A percentile compares a stretch with the other conserved stretches of the same genome.
phyloP scores from a whole-genome alignment of 495 filamentous ascomycete species.

The Penicillium argentinense region DNA sequence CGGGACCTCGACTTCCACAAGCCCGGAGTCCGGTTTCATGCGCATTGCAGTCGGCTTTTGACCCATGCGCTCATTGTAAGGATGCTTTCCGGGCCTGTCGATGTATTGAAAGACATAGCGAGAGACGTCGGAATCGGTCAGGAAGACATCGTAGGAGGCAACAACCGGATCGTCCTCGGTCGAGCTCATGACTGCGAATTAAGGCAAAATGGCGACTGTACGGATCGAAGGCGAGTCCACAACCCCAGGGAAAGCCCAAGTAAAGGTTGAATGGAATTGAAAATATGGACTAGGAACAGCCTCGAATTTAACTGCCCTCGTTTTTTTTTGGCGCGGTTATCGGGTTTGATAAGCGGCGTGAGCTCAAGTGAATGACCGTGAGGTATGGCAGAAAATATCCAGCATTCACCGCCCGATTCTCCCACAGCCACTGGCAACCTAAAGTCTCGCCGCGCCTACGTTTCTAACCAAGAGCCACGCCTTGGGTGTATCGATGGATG shows the following conservation, averaged over 20 bases:
- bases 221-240: too few relatives aligned
- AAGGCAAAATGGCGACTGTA: too few relatives aligned
- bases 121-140: slow-evolving; percentile 52
- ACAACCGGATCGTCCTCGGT: slow-evolving; percentile 54
- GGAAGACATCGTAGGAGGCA: slow-evolving; percentile 60
- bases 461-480: too few relatives aligned
- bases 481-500: too few relatives aligned
- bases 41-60: slow-evolving; percentile 61
- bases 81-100: slow-evolving; percentile 43
- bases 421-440: too few relatives aligned
- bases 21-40: slow-evolving; percentile 64
- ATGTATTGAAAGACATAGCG: slow-evolving; percentile 73
- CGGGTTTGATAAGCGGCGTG: slow-evolving; percentile 16
- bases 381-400: slow-evolving; percentile 12
- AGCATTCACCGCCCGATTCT: slow-evolving; percentile 11
- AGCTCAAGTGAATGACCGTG: too few relatives aligned
- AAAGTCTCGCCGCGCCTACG: too few relatives aligned
- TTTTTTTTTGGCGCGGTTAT: slow-evolving; percentile 7
- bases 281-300: too few relatives aligned
- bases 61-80: slow-evolving; percentile 54
- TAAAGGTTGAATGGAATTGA: too few relatives aligned
- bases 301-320: too few relatives aligned
- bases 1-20: slow-evolving; percentile 75
- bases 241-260: too few relatives aligned
- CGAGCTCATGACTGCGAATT: slow-evolving; percentile 22